A percentile compares a stretch with the other conserved stretches of the same genome.
Evolutionary conservation across 2,329 filamentous ascomycete species (phyloP).

Genomic region (Amauroascus niger): DNA sequence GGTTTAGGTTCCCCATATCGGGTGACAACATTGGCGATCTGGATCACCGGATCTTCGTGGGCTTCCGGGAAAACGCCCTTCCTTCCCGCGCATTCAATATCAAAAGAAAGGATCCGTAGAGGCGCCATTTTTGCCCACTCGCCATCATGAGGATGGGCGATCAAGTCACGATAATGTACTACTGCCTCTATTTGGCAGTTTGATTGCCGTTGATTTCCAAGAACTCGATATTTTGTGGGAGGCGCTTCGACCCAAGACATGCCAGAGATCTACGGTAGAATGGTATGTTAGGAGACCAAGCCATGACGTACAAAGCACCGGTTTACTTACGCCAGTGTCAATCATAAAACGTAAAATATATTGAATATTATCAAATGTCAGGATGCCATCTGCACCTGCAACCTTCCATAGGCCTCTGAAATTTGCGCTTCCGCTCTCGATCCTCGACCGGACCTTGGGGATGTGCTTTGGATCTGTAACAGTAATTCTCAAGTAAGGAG

Average conservation of each 20-base stretch:
- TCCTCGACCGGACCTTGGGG: conserved; percentile 59
- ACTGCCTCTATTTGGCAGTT: conserved; percentile 94
- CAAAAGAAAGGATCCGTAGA: conserved; percentile 83
- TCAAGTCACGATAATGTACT: conserved; percentile 69
- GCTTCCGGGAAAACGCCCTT: conserved; percentile 97
- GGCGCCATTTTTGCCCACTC: conserved; percentile 99
- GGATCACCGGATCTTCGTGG: conserved; percentile 84
- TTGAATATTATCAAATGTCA: conserved; percentile 93
- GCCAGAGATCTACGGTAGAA: conserved; percentile 58
- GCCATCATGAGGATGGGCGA: conserved; percentile 78
- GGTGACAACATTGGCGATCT: conserved; percentile 94
- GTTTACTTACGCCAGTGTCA: conserved; percentile 61
- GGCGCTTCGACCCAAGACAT: conserved; percentile 97
- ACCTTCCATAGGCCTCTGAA: conserved; percentile 84
- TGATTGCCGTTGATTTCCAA: conserved; percentile 60
- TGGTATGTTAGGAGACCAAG: neutral
- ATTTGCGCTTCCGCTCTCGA: conserved; percentile 68
- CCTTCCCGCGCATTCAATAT: conserved; percentile 96
- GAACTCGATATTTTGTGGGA: conserved; percentile 61
- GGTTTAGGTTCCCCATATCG: conserved; percentile 91
- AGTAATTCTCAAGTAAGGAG: conserved; percentile 85
- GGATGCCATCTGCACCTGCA: conserved; percentile 52
- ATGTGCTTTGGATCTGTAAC: conserved; percentile 84
- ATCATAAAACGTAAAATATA: conserved; percentile 97
- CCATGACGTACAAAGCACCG: neutral